Evolutionary conservation across 257 asterid species (phyloP), one percentile per base, ranked within the genome.

Genomic region (Perilla frutescens): DNA sequence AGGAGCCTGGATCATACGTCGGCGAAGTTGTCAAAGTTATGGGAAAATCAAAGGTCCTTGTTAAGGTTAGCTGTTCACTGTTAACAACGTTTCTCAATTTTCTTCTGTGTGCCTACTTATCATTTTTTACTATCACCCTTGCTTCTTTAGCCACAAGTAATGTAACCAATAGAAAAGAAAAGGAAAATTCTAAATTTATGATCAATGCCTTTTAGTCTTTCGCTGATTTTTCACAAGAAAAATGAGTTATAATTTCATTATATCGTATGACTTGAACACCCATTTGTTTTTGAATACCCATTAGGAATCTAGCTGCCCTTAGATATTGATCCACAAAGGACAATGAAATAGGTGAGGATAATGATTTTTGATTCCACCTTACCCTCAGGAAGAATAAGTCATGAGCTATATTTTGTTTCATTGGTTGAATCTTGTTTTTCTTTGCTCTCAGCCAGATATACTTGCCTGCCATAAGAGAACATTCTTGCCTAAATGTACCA

Each of bases 1-100:
- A 91, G 87, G 97, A 94, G 80, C 96, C 99, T 64, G 99, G 97
- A 70, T 94, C 97, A n/a, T 91, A 88, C 81, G 99, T 94, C 37
- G 97, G 96, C 5, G 97, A 93, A 88, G 97, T 93, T 83, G 96
- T 91, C 72, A 93, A 93, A 83, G 96, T 93, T 32, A 91, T 93
- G 98, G 98, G 97, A 72, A 91, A 93, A 77, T 91, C 97, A 7
- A 91, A 94, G 85, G 97, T 94, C 71, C 87, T 94, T 56, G 98
- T 94, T 41, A 94, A 94, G 89, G 99, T 91, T 32, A 72, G 95
- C 79, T 51, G 45, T 15, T 31, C 10, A 48, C 36, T 62, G 5
- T 47, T 40, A 39, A 58, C 61, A 58, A 31, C 75, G 15, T 62
- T 57, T 66, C 29, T 9, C 31, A 15, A 40, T 26, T 49, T 54